These are phyloP conservation scores for Gnomoniopsis sp. DNA, from an alignment of 2,329 filamentous ascomycete species.

Conservation along the genomic window DNA sequence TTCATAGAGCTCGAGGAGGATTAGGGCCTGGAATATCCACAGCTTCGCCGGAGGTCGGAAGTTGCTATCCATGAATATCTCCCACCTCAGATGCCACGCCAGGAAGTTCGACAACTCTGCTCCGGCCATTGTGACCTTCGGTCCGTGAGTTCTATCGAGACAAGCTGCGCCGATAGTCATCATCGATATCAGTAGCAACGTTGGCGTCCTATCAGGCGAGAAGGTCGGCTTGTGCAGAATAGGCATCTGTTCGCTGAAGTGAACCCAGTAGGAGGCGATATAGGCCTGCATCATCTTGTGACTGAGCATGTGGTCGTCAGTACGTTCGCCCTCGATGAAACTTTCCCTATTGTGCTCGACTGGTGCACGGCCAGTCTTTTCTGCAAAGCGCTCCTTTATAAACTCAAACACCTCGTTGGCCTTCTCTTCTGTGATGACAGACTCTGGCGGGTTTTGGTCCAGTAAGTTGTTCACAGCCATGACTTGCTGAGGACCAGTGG, in stretches of 20 bases:
- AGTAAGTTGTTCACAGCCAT: conserved; percentile 88
- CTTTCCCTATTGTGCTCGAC: conserved; percentile 72
- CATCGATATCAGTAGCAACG: conserved; percentile 79
- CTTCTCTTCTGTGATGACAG: conserved; percentile 82
- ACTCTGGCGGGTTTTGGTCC: conserved; percentile 75
- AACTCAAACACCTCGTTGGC: conserved; percentile 78
- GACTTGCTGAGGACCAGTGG: conserved; percentile 63
- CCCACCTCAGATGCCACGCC: conserved; percentile 91
- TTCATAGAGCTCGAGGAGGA: conserved; percentile 89
- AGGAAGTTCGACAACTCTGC: conserved; percentile 84
- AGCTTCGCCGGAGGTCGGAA: conserved; percentile 90
- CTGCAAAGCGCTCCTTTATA: conserved; percentile 77
- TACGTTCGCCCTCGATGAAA: conserved; percentile 75
- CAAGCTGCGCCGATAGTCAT: conserved; percentile 92
- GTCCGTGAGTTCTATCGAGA: conserved; percentile 76
- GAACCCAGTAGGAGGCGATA: conserved; percentile 88
- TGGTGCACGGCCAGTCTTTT: conserved; percentile 67
- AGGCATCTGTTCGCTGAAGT: conserved; percentile 91
- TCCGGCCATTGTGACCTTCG: conserved; percentile 70
- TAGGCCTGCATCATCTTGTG: conserved; percentile 95
- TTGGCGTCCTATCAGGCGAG: conserved; percentile 79
- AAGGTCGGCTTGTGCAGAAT: conserved; percentile 96
- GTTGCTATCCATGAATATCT: conserved; percentile 87
- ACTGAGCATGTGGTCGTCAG: conserved; percentile 69
- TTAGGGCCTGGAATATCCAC: conserved; percentile 90